Conservation (phyloP, 371 early-diverging fungal genomes). For the Mortierella sp. region DNA sequence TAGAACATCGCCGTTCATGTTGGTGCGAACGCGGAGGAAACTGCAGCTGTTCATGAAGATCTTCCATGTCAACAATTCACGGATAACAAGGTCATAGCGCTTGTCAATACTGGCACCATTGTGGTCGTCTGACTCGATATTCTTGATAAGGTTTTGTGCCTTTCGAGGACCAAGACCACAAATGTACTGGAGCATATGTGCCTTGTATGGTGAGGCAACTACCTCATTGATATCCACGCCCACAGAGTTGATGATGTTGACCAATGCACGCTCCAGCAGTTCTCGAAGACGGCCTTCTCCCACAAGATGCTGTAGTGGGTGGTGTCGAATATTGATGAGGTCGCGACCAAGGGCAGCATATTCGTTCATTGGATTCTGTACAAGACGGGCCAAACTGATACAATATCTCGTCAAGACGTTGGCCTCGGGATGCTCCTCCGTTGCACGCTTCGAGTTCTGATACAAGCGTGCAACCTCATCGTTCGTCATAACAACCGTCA, state of each 20-base stretch:
- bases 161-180: conserved; percentile 97
- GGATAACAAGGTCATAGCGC: conserved; percentile 78
- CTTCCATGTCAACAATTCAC: conserved; percentile 72
- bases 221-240: conserved; percentile 93
- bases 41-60: conserved; percentile 95
- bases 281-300: conserved; percentile 69
- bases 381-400: conserved; percentile 84
- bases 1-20: conserved; percentile 75
- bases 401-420: conserved; percentile 86
- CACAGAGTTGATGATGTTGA: conserved; percentile 85
- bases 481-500: conserved; percentile 71
- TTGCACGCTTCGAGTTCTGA: conserved; percentile 79
- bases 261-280: conserved; percentile 85
- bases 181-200: conserved; percentile 85
- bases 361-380: conserved; percentile 89
- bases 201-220: conserved; percentile 73
- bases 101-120: conserved; percentile 49
- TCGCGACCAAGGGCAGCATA: conserved; percentile 86
- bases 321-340: conserved; percentile 73
- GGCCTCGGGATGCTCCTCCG: conserved; percentile 75
- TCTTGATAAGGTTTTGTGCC: conserved; percentile 75
- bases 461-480: conserved; percentile 92
- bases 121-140: conserved; percentile 56
- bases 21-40: conserved; percentile 83
- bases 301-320: conserved; percentile 79